Conservation (phyloP, 257 asterid genomes). For the Ligustrum vulgare region DNA sequence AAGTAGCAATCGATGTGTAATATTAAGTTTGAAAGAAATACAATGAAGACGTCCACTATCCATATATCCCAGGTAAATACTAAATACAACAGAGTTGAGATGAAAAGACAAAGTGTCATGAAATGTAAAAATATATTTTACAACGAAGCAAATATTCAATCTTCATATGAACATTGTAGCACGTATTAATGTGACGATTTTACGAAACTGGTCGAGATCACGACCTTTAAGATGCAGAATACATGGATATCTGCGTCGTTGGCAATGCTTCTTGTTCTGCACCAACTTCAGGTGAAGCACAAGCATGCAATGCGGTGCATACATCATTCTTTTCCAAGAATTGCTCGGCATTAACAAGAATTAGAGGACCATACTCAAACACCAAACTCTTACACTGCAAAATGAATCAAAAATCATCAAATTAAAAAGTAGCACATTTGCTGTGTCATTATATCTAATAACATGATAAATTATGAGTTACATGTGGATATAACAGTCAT, state of each 20-base stretch:
- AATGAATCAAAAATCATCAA: neutral
- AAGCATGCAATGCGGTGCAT: constrained; percentile 67
- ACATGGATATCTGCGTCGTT: constrained; percentile 35
- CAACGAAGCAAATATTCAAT: constrained; percentile 19
- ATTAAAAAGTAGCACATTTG: neutral
- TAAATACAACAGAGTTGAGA: neutral
- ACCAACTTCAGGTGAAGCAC: constrained; percentile 36
- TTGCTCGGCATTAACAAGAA: constrained; percentile 75
- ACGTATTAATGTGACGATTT: neutral
- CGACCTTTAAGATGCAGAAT: constrained; percentile 47
- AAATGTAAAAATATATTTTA: constrained; percentile 21
- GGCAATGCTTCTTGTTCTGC: constrained; percentile 21
- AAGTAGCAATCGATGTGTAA: neutral
- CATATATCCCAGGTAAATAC: neutral
- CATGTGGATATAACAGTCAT: neutral
- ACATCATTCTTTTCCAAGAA: constrained; percentile 68
- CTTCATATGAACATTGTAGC: neutral
- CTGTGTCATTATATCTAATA: neutral
- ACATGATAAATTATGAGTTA: neutral
- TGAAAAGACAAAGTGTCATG: neutral
- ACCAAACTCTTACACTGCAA: constrained; percentile 90
- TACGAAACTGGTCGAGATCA: neutral
- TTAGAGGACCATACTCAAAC: constrained; percentile 74
- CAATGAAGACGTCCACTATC: neutral
- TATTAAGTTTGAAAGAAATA: neutral